Percentiles rank a stretch among this genome's conserved stretches.
phyloP scores from a whole-genome alignment of 139 green algal genomes.

The Eudorina sp. region DNA sequence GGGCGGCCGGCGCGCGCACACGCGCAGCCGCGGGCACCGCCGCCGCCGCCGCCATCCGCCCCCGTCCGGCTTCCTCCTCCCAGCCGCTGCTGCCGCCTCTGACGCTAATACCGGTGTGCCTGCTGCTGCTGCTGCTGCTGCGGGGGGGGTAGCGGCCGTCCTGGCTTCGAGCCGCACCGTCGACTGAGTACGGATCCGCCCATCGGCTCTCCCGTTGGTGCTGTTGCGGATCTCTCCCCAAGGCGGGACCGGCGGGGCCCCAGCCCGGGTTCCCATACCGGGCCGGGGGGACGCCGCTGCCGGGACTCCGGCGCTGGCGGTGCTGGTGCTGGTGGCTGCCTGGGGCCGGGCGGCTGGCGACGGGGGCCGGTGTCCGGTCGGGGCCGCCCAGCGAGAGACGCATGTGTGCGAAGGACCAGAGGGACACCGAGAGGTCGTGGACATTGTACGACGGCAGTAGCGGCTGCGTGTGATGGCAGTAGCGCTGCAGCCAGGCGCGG shows the following conservation, averaged over 20 bases:
- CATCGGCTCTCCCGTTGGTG: no score
- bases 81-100: neutral
- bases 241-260: no score
- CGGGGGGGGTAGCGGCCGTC: no score
- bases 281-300: no score
- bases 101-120: neutral
- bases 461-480: conserved; percentile 13
- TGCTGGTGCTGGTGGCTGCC: neutral
- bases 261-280: no score
- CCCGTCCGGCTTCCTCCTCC: neutral
- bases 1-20: neutral
- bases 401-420: conserved; percentile 42
- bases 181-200: no score
- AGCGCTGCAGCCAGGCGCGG: conserved; percentile 15
- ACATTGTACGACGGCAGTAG: conserved; percentile 10
- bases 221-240: no score
- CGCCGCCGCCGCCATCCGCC: neutral
- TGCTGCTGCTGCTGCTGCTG: neutral
- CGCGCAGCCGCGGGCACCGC: neutral
- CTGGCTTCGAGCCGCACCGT: no score
- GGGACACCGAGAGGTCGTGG: neutral
- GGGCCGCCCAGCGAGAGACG: neutral
- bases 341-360: no score
- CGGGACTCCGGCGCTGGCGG: neutral
- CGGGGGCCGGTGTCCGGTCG: no score